Evolutionary conservation across 352 stramenopile species (phyloP).

Genomic region (Peronospora tabacina): DNA sequence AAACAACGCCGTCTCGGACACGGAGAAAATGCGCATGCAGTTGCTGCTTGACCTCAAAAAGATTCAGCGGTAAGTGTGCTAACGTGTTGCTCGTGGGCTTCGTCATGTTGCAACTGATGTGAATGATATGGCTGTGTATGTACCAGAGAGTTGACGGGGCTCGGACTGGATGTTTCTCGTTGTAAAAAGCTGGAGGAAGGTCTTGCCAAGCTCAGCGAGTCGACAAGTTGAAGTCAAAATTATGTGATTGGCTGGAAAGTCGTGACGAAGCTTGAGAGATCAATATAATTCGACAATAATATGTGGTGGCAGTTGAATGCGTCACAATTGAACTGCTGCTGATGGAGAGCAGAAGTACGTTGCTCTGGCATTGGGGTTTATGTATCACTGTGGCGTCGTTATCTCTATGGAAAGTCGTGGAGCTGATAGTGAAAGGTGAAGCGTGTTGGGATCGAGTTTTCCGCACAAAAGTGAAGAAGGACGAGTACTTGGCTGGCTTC

Average conservation of each 20-base stretch:
- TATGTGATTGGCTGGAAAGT: conserved; percentile 30
- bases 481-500: conserved; percentile 38
- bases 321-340: not conserved
- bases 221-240: conserved; percentile 7
- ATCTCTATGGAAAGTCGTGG: conserved; percentile 62
- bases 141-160: conserved; percentile 39
- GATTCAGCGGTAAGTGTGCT: conserved; percentile 45
- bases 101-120: conserved; percentile 3
- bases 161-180: conserved; percentile 39
- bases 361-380: conserved; percentile 48
- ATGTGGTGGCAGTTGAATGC: conserved; percentile 15
- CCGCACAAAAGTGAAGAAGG: conserved; percentile 24
- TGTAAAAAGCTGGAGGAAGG: conserved; percentile 28
- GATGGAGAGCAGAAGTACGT: conserved; percentile 2
- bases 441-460: conserved; percentile 10
- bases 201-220: conserved; percentile 18
- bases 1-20: conserved; percentile 52
- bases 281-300: conserved; percentile 6
- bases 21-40: conserved; percentile 82
- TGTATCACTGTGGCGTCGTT: conserved; percentile 54
- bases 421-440: conserved; percentile 26
- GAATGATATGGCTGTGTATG: conserved; percentile 1
- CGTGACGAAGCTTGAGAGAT: conserved; percentile 7
- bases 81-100: not conserved
- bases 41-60: conserved; percentile 69